Conservation (phyloP, 352 stramenopile genomes). For the Phytophthora constricta region DNA sequence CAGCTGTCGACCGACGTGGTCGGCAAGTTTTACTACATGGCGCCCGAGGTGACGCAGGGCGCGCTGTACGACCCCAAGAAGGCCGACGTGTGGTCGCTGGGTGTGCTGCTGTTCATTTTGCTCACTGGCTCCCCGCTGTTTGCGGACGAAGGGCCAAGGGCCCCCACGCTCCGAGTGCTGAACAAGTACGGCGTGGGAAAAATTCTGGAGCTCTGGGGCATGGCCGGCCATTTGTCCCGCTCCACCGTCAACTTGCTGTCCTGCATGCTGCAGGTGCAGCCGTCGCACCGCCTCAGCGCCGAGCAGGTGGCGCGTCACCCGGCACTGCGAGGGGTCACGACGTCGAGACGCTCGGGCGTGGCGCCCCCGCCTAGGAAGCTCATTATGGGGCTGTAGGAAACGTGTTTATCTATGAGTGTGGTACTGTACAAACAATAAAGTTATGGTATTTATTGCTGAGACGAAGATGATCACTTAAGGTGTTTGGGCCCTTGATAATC, state of each 20-base stretch:
- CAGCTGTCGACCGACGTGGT: conserved; percentile 47
- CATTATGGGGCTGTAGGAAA: no score
- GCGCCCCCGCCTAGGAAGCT: conserved; percentile 16
- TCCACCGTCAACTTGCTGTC: conserved; percentile 51
- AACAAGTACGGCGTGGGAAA: conserved; percentile 57
- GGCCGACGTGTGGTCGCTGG: conserved; percentile 64
- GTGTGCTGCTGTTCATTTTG: conserved; percentile 68
- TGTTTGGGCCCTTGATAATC: no score
- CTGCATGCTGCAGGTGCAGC: conserved; percentile 57
- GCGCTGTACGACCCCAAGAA: conserved; percentile 43
- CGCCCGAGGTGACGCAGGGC: conserved; percentile 53
- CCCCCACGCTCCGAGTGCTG: conserved; percentile 53
- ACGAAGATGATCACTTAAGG: no score
- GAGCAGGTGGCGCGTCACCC: conserved; percentile 42
- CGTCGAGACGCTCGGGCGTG: neutral
- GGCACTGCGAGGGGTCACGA: conserved; percentile 9
- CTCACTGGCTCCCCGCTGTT: conserved; percentile 60
- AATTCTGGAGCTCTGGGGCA: conserved; percentile 62
- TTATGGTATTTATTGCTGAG: conserved; percentile 12
- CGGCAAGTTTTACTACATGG: conserved; percentile 82
- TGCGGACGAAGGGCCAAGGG: conserved; percentile 34
- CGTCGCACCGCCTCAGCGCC: conserved; percentile 40
- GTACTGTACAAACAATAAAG: conserved; percentile 7
- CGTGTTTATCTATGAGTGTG: neutral
- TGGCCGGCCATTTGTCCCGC: conserved; percentile 37